These are phyloP conservation scores for Pichia sporocuriosa DNA, from an alignment of 805 yeast genomes.

Conservation along the genomic window DNA sequence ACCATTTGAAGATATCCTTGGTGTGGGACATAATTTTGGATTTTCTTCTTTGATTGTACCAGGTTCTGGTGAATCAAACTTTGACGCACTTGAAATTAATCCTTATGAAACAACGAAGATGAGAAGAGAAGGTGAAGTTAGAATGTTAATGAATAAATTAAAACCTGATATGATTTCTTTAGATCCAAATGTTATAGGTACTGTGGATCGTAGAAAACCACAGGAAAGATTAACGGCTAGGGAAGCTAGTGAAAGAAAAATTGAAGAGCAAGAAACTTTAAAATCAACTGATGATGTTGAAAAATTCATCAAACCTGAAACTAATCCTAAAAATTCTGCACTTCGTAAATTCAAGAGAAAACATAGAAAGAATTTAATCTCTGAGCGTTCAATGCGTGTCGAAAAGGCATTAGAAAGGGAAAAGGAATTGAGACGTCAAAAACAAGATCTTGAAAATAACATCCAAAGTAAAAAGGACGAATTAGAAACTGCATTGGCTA, in stretches of 20 bases:
- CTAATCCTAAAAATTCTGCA: conserved; percentile 76
- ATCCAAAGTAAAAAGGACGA: conserved; percentile 46
- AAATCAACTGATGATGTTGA: conserved; percentile 40
- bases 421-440: conserved; percentile 58
- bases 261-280: conserved; percentile 26
- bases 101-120: conserved; percentile 90
- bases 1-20: conserved; percentile 95
- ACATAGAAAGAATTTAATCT: conserved; percentile 78
- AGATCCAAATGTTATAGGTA: conserved; percentile 84
- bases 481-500: conserved; percentile 41
- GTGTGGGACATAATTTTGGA: conserved; percentile 77
- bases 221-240: conserved; percentile 57
- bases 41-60: conserved; percentile 85
- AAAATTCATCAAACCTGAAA: conserved; percentile 57
- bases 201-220: conserved; percentile 66
- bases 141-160: conserved; percentile 75
- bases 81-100: conserved; percentile 86
- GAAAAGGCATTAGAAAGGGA: conserved; percentile 71
- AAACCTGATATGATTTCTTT: conserved; percentile 88
- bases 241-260: conserved; percentile 41
- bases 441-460: conserved; percentile 39
- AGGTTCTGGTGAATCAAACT: conserved; percentile 97
- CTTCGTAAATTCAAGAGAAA: conserved; percentile 75
- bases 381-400: conserved; percentile 72
- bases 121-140: conserved; percentile 89